Conservation (phyloP, 352 stramenopile genomes). For the Phytopythium oedochilum region DNA sequence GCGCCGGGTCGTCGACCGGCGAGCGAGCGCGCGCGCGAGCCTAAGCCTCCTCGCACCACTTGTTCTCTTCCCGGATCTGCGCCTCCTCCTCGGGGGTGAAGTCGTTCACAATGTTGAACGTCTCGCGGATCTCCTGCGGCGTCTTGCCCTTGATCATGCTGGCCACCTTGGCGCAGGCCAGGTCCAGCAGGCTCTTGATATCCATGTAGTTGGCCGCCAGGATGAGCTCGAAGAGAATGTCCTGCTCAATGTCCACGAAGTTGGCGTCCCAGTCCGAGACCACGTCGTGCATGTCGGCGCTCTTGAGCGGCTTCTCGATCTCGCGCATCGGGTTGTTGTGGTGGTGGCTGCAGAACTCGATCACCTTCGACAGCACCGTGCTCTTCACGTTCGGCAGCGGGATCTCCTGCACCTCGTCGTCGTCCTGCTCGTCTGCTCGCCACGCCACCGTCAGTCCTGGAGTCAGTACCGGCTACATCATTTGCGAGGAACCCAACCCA, state of each 20-base stretch:
- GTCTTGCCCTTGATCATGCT: slow-evolving; percentile 97
- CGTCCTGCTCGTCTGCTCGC: slow-evolving; percentile 88
- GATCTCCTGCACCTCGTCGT: slow-evolving; percentile 96
- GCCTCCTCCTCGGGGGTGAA: slow-evolving; percentile 99
- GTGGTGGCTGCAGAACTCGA: slow-evolving; percentile 95
- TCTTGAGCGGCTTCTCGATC: slow-evolving; percentile 99
- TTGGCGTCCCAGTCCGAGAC: slow-evolving; percentile 99
- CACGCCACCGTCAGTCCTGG: neutral
- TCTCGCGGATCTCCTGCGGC: slow-evolving; percentile 98
- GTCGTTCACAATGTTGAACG: slow-evolving; percentile 99
- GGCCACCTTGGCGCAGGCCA: slow-evolving; percentile 90
- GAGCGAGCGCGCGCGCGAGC: neutral
- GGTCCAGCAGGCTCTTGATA: slow-evolving; percentile 96
- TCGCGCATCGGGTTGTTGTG: slow-evolving; percentile 98
- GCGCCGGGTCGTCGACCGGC: neutral
- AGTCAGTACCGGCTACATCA: neutral
- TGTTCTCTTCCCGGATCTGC: slow-evolving; percentile 99
- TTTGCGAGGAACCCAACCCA: neutral
- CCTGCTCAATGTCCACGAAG: slow-evolving; percentile 99
- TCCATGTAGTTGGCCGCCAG: slow-evolving; percentile 99
- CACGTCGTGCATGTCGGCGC: slow-evolving; percentile 97
- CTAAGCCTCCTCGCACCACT: slow-evolving; percentile 99
- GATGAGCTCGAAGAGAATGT: slow-evolving; percentile 99
- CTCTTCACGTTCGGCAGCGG: slow-evolving; percentile 98
- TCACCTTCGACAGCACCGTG: slow-evolving; percentile 95